These are phyloP conservation scores for Fusarium poae DNA, from an alignment of 2,329 filamentous ascomycete genomes.

Conservation along the genomic window DNA sequence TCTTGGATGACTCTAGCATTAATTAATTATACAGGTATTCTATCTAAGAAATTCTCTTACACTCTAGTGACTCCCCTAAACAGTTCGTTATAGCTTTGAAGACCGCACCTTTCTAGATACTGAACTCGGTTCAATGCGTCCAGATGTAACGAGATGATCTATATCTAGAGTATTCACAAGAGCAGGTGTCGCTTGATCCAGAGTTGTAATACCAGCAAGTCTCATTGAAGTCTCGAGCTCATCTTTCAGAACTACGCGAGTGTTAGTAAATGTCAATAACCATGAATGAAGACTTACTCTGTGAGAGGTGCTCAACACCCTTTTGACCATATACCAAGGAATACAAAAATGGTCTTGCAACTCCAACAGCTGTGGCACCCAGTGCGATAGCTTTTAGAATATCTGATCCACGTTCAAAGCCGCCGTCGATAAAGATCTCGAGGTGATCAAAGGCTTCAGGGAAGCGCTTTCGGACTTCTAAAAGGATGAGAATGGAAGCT, in stretches of 20 bases:
- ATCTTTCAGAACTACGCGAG: constrained; percentile 48
- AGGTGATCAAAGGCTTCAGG: constrained; percentile 63
- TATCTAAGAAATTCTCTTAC: not conserved
- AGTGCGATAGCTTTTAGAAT: constrained; percentile 67
- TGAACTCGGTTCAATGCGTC: constrained; percentile 21
- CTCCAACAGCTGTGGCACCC: constrained; percentile 66
- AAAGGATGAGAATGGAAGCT: constrained; percentile 63
- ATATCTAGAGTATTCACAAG: constrained; percentile 52
- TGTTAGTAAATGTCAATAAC: not conserved
- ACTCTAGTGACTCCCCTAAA: not conserved
- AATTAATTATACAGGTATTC: not conserved
- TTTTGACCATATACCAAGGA: constrained; percentile 67
- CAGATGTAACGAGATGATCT: constrained; percentile 49
- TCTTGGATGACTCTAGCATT: too few relatives aligned
- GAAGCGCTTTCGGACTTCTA: constrained; percentile 64
- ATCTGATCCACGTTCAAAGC: constrained; percentile 66
- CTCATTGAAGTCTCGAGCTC: constrained; percentile 52
- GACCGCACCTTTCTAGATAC: not conserved
- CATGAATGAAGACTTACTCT: constrained; percentile 59
- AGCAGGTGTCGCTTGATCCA: constrained; percentile 47
- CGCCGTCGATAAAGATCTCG: constrained; percentile 67
- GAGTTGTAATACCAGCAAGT: constrained; percentile 48
- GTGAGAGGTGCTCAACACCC: constrained; percentile 66
- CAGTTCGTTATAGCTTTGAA: constrained; percentile 36
- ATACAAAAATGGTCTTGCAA: constrained; percentile 66